Evolutionary conservation across 2,329 filamentous ascomycete species (phyloP).

Genomic region (Aureobasidium lini): DNA sequence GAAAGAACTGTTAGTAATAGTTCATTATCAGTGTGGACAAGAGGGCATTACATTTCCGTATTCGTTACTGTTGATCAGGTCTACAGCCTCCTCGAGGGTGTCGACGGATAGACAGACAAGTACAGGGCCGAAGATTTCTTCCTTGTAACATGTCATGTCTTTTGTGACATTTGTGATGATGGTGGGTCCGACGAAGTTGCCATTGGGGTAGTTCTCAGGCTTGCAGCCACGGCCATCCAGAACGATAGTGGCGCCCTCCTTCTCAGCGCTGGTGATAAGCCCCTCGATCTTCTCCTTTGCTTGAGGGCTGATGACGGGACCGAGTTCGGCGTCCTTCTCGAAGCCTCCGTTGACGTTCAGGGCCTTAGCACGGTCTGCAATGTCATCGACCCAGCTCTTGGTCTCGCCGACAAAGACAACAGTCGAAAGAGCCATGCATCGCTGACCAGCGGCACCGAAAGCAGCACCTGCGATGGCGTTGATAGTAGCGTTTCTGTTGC

Average conservation of each 20-base stretch:
- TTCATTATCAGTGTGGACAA: neutral
- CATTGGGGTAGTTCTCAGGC: constrained; percentile 71
- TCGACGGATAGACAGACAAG: constrained; percentile 73
- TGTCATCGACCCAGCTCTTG: constrained; percentile 71
- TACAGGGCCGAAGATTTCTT: constrained; percentile 82
- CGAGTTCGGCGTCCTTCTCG: constrained; percentile 70
- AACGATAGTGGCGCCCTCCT: constrained; percentile 74
- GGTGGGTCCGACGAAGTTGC: constrained; percentile 76
- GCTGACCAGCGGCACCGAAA: constrained; percentile 76
- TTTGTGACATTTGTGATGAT: constrained; percentile 75
- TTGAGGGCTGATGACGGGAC: constrained; percentile 73
- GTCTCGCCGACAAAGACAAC: constrained; percentile 79
- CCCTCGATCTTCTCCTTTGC: constrained; percentile 71
- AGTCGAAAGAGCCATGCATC: constrained; percentile 80
- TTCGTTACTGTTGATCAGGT: constrained; percentile 76
- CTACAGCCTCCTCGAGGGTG: constrained; percentile 71
- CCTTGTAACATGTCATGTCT: constrained; percentile 74
- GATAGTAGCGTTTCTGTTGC: constrained; percentile 83
- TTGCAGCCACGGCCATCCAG: constrained; percentile 70
- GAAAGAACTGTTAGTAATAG: neutral
- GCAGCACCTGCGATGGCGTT: constrained; percentile 79
- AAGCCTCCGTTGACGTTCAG: constrained; percentile 75
- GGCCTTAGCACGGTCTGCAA: constrained; percentile 66
- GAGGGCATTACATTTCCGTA: constrained; percentile 58
- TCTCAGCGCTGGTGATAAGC: constrained; percentile 68